Evolutionary conservation across 371 early-diverging fungal genomes (phyloP).

Genomic region (Cokeromyces recurvatus): DNA sequence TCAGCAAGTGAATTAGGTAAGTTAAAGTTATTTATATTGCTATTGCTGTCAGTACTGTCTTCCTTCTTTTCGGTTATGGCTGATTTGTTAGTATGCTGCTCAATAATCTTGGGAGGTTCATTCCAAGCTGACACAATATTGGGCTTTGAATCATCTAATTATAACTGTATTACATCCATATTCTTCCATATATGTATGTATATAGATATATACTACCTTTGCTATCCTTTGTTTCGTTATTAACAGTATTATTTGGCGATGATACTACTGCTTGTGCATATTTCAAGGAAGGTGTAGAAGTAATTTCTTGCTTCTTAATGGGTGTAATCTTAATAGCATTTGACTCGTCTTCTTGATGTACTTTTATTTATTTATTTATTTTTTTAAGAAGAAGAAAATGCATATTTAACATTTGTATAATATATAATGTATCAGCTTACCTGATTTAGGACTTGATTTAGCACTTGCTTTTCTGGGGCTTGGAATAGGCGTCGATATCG

Average conservation of each 20-base stretch:
- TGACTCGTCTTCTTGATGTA: too few species aligned
- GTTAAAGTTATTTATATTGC: slow-evolving; percentile 27
- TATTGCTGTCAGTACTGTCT: neutral
- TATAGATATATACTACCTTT: too few species aligned
- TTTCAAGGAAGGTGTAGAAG: slow-evolving; percentile 15
- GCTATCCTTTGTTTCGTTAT: slow-evolving; percentile 6
- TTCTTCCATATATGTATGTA: too few species aligned
- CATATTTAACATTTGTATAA: too few species aligned
- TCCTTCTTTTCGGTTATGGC: neutral
- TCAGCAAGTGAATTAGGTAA: slow-evolving; percentile 76
- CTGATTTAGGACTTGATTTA: slow-evolving; percentile 6
- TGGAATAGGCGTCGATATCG: neutral
- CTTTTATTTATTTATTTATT: too few species aligned
- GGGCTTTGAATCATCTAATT: too few species aligned
- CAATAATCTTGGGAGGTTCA: slow-evolving; percentile 23
- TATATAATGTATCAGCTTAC: neutral
- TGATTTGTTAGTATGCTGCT: slow-evolving; percentile 11
- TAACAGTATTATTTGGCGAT: slow-evolving; percentile 11
- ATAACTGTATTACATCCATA: too few species aligned
- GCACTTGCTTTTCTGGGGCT: slow-evolving; percentile 3
- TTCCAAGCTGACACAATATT: slow-evolving; percentile 3
- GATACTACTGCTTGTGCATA: slow-evolving; percentile 5
- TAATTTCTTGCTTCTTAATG: slow-evolving; percentile 4
- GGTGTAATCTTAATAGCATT: too few species aligned
- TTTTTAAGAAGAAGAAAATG: too few species aligned